phyloP scores from a whole-genome alignment of 495 filamentous ascomycete genomes.

The Pyronema omphalodes region DNA sequence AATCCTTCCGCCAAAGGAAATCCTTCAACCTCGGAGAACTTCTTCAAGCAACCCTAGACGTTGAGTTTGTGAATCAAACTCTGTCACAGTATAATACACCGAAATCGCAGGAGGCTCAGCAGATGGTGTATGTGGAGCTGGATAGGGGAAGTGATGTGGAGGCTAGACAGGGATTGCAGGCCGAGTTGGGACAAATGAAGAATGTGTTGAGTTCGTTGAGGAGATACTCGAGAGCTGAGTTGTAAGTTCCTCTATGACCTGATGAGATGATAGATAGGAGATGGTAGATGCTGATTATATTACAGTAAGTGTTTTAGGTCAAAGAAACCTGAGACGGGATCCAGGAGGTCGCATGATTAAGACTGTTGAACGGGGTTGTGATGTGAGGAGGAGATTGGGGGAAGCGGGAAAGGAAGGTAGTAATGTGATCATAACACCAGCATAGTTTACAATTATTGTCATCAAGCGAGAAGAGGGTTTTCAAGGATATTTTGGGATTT shows the following conservation, averaged over 20 bases:
- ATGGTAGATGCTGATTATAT: too few species aligned
- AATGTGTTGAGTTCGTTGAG: conserved; percentile 62
- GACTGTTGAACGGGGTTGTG: too few species aligned
- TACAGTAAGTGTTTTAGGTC: too few species aligned
- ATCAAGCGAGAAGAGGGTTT: too few species aligned
- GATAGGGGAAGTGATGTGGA: conserved; percentile 74
- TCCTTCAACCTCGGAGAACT: conserved; percentile 58
- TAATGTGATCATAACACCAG: too few species aligned
- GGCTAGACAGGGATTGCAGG: conserved; percentile 57
- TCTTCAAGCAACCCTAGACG: conserved; percentile 93
- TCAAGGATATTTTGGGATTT: too few species aligned
- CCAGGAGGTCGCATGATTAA: too few species aligned
- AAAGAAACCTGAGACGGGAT: too few species aligned
- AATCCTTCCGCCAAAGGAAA: conserved; percentile 46
- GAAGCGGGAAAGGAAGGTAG: too few species aligned
- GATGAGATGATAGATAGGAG: too few species aligned
- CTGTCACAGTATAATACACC: conserved; percentile 72
- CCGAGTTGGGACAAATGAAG: conserved; percentile 76
- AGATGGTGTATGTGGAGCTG: conserved; percentile 72
- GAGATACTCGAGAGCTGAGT: conserved; percentile 69
- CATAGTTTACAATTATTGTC: too few species aligned
- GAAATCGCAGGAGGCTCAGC: conserved; percentile 58
- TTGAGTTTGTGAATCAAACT: conserved; percentile 91
- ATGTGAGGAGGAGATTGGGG: too few species aligned
- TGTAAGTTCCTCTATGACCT: conserved; percentile 25